These are phyloP conservation scores for Suillus clintonianus DNA, from an alignment of 768 basidiomycete genomes.

Conservation along the genomic window DNA sequence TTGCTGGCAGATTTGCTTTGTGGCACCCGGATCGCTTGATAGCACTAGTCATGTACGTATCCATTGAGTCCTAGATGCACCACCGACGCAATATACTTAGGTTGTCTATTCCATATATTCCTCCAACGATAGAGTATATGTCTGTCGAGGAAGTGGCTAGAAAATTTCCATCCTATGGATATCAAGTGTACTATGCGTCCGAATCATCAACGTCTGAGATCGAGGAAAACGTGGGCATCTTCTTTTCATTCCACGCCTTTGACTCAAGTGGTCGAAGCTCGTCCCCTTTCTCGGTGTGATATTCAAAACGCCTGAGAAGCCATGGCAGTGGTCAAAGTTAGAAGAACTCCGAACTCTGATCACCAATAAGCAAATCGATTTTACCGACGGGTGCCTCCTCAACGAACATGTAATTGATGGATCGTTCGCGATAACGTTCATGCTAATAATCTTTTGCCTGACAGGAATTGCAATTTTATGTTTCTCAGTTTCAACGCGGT, in stretches of 20 bases:
- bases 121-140: constrained; percentile 52
- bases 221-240: constrained; percentile 51
- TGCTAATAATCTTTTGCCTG: not conserved
- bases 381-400: constrained; percentile 18
- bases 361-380: not conserved
- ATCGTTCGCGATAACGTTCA: not conserved
- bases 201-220: constrained; percentile 53
- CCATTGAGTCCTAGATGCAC: not conserved
- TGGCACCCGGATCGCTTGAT: constrained; percentile 68
- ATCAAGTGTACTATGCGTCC: constrained; percentile 68
- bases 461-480: constrained; percentile 61
- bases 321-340: not conserved
- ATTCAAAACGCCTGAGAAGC: constrained; percentile 9
- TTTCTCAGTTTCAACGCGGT: constrained; percentile 43
- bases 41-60: constrained; percentile 61
- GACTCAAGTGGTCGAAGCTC: constrained; percentile 18
- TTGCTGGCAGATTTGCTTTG: constrained; percentile 65
- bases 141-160: constrained; percentile 53
- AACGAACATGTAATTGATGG: constrained; percentile 15
- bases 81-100: constrained; percentile 36
- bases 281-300: constrained; percentile 15
- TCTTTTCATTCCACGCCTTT: not conserved
- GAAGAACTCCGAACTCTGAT: constrained; percentile 13
- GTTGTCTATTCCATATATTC: constrained; percentile 66
- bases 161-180: constrained; percentile 58